Evolutionary conservation across 2,329 filamentous ascomycete species (phyloP).

Genomic region (Pseudogymnoascus sp.): DNA sequence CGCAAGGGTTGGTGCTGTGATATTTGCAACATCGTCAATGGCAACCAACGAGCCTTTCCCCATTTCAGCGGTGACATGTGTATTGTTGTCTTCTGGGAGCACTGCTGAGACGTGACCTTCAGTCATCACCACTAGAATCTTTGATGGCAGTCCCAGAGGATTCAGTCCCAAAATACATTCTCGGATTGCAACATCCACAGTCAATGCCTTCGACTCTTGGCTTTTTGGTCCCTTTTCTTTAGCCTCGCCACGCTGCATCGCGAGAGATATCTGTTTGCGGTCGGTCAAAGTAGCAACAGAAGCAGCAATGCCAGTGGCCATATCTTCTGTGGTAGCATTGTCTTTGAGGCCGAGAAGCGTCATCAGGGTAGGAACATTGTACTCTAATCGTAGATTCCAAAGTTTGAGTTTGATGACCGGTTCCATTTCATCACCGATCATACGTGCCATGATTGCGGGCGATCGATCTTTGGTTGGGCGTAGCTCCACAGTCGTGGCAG

Average conservation of each 20-base stretch:
- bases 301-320: constrained; percentile 65
- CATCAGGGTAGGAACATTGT: constrained; percentile 75
- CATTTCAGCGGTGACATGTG: constrained; percentile 57
- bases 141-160: constrained; percentile 65
- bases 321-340: constrained; percentile 59
- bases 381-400: constrained; percentile 78
- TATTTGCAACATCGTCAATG: constrained; percentile 60
- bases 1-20: constrained; percentile 17
- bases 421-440: constrained; percentile 91
- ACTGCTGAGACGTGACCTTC: constrained; percentile 64
- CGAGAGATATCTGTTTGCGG: constrained; percentile 39
- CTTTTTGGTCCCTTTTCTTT: constrained; percentile 22
- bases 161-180: constrained; percentile 82
- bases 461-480: constrained; percentile 28
- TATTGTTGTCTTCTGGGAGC: constrained; percentile 55
- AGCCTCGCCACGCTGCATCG: constrained; percentile 16
- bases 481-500: constrained; percentile 26
- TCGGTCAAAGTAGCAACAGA: constrained; percentile 73
- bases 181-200: constrained; percentile 64
- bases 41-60: constrained; percentile 76
- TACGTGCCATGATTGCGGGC: constrained; percentile 74
- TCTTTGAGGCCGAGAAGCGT: constrained; percentile 64
- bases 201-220: constrained; percentile 45
- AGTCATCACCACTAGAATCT: constrained; percentile 68
- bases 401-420: constrained; percentile 83